These are phyloP conservation scores for Larix kaempferi DNA, from an alignment of 75 land plant species.

Conservation along the genomic window DNA sequence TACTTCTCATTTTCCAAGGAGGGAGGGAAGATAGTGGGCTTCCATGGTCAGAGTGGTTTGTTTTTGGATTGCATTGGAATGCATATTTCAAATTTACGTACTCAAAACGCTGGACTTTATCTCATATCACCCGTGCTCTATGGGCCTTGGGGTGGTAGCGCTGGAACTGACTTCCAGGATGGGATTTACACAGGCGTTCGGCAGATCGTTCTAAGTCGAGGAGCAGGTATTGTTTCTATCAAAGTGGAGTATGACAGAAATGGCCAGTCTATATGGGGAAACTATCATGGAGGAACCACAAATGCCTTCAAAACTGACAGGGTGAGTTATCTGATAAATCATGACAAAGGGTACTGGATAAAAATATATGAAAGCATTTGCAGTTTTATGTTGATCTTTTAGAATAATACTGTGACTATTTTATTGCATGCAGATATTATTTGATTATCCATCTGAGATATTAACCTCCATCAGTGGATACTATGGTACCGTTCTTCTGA, in stretches of 20 bases:
- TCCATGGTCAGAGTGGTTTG: too few relatives aligned
- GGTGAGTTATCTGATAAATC: slow-evolving; percentile 9
- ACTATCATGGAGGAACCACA: slow-evolving; percentile 29
- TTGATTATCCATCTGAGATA: slow-evolving; percentile 37
- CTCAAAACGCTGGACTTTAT: too few relatives aligned
- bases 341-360: too few relatives aligned
- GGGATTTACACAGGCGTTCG: slow-evolving; percentile 20
- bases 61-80: too few relatives aligned
- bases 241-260: slow-evolving; percentile 35
- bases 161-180: slow-evolving; percentile 27
- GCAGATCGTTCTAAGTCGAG: slow-evolving; percentile 20
- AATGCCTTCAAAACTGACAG: slow-evolving; percentile 14
- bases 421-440: slow-evolving; percentile 22
- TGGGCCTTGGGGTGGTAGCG: background rate
- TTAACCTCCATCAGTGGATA: slow-evolving; percentile 29
- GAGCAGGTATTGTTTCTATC: slow-evolving; percentile 18
- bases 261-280: slow-evolving; percentile 25
- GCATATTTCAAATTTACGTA: too few relatives aligned
- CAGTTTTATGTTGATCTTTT: background rate
- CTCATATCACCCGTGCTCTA: slow-evolving; percentile 8
- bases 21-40: too few relatives aligned
- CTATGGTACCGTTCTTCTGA: slow-evolving; percentile 9
- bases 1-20: too few relatives aligned
- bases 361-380: too few relatives aligned
- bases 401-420: background rate